phyloP scores from a whole-genome alignment of 2,329 filamentous ascomycete genomes.

The Rhinocladiella similis region DNA sequence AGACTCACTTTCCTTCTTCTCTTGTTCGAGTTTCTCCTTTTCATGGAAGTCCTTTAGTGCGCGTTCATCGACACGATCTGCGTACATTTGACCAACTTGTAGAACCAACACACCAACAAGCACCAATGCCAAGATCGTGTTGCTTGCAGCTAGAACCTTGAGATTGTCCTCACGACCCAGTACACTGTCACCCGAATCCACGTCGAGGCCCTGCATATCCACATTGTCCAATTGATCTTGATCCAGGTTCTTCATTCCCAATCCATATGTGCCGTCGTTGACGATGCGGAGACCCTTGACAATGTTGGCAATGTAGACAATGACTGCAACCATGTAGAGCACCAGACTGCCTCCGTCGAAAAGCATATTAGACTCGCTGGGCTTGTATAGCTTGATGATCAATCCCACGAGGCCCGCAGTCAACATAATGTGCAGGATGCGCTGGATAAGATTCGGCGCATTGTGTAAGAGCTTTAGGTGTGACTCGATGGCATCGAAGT shows the following conservation, averaged over 20 bases:
- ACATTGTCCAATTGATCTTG: constrained; percentile 40
- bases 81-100: constrained; percentile 98
- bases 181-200: constrained; percentile 50
- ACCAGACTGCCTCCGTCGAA: constrained; percentile 78
- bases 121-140: constrained; percentile 92
- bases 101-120: constrained; percentile 87
- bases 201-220: constrained; percentile 23
- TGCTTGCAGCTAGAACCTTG: constrained; percentile 87
- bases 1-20: constrained; percentile 19
- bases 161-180: constrained; percentile 85
- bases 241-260: constrained; percentile 14
- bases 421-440: constrained; percentile 92
- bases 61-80: constrained; percentile 85
- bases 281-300: constrained; percentile 90
- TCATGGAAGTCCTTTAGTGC: constrained; percentile 62
- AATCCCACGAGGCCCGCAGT: constrained; percentile 85
- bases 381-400: constrained; percentile 91
- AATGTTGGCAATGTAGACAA: constrained; percentile 94
- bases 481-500: constrained; percentile 81
- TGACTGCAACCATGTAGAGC: constrained; percentile 79
- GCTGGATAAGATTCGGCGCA: constrained; percentile 85
- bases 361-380: constrained; percentile 90
- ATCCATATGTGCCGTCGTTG: constrained; percentile 67
- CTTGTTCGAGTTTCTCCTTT: constrained; percentile 37
- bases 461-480: constrained; percentile 91